Evolutionary conservation across 2,329 filamentous ascomycete genomes (phyloP).

Genomic region (Fusarium circinatum): DNA sequence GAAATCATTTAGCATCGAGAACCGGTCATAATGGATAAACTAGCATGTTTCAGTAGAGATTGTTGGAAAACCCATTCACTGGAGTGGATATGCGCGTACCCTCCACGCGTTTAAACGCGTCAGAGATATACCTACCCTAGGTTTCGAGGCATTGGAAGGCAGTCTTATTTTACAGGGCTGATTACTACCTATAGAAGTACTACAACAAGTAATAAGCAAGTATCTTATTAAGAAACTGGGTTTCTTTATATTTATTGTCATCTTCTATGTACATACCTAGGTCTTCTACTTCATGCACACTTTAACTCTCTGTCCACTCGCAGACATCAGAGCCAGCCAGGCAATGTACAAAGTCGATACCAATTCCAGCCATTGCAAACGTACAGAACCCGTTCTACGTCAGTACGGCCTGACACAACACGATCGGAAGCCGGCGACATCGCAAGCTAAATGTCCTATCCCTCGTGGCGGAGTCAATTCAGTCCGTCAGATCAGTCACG

Average conservation of each 20-base stretch:
- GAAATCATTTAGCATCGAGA: not conserved
- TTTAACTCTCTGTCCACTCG: too few relatives aligned
- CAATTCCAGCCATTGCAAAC: fast-evolving
- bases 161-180: too few relatives aligned
- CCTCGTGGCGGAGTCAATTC: not conserved
- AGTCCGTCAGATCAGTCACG: not conserved
- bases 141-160: fast-evolving
- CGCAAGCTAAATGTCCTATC: not conserved
- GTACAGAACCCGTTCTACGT: not conserved
- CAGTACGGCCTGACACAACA: too few relatives aligned
- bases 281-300: too few relatives aligned
- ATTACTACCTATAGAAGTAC: fast-evolving
- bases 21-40: not conserved
- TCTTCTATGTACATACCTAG: too few relatives aligned
- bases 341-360: too few relatives aligned
- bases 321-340: too few relatives aligned
- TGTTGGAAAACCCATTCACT: not conserved
- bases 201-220: fast-evolving
- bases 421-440: not conserved
- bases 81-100: too few relatives aligned
- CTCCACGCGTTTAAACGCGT: not conserved
- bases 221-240: fast-evolving
- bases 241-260: not conserved
- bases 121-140: not conserved
- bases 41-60: not conserved